Evolutionary conservation across 371 early-diverging fungal species (phyloP), one percentile per base, ranked within the genome.

Genomic region (Mortierella sp.): DNA sequence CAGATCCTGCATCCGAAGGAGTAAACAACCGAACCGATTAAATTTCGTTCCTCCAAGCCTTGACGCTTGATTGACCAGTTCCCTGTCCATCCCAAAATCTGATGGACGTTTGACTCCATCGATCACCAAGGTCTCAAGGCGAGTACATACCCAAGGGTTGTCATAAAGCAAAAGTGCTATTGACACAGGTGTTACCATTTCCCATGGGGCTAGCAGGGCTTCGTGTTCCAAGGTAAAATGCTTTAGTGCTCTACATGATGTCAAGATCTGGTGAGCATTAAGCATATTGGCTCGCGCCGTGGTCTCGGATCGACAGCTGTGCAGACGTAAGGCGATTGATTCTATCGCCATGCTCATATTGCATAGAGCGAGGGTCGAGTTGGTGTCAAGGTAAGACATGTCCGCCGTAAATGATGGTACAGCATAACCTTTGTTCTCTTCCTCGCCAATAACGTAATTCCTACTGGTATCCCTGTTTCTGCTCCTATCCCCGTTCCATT

Each of bases 201-300:
- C 32, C 8, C 8, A 58, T 19, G 41, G 9, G 3, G 32, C 53
- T 36, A 33, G 21, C 9, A 33, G 13, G 38, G 32, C 19, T 19
- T 15, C 36, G n/a, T 64, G 48, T 33, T 48, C 53, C 33, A 64
- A 11, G 10, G 64, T 9, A 16, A 64, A 64, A 33, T 64, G 33
- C 36, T 36, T 48, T 19, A 64, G 38, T 5, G 5, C 53, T 19
- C 21, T 4, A n/a, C 64, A 64, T 28, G 64, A 64, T 11, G 53
- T 64, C 50, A 64, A 24, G 32, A 64, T 64, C 36, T 64, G 48
- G 5, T 33, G 53, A 6, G 64, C 64, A n/a, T 64, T 64, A 28
- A 52, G 10, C 33, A 52, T 47, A 28, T 64, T 64, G 64, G 64
- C 28, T n/a, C 64, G 50, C 7, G n/a, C 28, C 9, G 32, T 52